These are phyloP conservation scores for Naganishia vaughanmartiniae DNA, from an alignment of 768 basidiomycete genomes.

Conservation along the genomic window DNA sequence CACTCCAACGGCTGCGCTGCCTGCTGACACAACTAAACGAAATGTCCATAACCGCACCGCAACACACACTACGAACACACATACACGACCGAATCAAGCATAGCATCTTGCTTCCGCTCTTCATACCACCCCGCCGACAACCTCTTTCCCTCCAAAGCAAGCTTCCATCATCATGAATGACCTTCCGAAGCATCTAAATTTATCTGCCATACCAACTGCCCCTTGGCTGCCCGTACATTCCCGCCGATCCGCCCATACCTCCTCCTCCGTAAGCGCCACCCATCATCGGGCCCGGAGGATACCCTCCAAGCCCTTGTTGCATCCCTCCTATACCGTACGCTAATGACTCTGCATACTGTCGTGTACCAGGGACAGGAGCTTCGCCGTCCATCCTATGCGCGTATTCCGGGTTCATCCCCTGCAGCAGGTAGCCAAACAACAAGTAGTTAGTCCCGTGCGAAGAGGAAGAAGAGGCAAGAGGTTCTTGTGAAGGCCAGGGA, in stretches of 20 bases:
- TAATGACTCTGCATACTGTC: not conserved
- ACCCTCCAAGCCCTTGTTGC: not conserved
- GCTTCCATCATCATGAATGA: no score
- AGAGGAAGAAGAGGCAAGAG: not conserved
- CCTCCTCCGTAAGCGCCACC: not conserved
- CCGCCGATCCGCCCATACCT: not conserved
- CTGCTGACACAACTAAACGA: no score
- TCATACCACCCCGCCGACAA: no score
- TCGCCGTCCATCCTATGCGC: constrained; percentile 29
- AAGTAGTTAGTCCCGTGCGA: not conserved
- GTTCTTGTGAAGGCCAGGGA: not conserved
- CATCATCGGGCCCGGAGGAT: not conserved
- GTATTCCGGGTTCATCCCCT: constrained; percentile 17
- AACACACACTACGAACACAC: no score
- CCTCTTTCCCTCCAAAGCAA: no score
- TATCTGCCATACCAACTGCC: constrained; percentile 7
- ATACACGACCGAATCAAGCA: no score
- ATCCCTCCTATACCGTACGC: not conserved
- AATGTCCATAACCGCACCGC: no score
- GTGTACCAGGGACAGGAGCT: constrained; percentile 21
- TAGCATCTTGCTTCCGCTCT: no score
- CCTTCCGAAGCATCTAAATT: no score
- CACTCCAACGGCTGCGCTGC: no score
- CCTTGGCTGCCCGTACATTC: not conserved
- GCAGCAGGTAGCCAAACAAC: no score